Percentiles rank a stretch among this genome's conserved stretches.
phyloP scores from a whole-genome alignment of 495 filamentous ascomycete species.

The Annulohypoxylon moriforme region DNA sequence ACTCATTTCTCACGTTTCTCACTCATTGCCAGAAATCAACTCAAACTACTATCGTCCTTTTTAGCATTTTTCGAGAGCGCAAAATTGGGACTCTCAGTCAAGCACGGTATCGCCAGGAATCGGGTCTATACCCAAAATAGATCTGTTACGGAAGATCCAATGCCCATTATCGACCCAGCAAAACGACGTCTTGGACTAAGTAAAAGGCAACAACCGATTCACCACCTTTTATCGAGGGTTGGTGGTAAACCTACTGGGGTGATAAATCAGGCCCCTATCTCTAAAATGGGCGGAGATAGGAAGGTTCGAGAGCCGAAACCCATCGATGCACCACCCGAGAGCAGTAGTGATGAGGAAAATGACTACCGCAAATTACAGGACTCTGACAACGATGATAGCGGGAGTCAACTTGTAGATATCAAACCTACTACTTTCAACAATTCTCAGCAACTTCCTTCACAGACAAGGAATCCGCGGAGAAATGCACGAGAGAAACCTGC shows the following conservation, averaged over 20 bases:
- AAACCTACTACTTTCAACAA: conserved; percentile 34
- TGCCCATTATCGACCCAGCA: conserved; percentile 19
- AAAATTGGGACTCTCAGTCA: background rate
- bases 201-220: conserved; percentile 1
- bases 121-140: background rate
- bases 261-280: background rate
- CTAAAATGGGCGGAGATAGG: conserved; percentile 1
- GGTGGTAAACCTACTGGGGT: background rate
- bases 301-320: conserved; percentile 33
- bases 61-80: background rate
- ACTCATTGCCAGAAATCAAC: conserved; percentile 1
- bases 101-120: background rate
- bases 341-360: conserved; percentile 46
- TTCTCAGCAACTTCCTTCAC: background rate
- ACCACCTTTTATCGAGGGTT: conserved; percentile 23
- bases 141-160: background rate
- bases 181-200: conserved; percentile 30
- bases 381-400: conserved; percentile 34
- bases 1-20: background rate
- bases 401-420: conserved; percentile 33
- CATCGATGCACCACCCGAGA: conserved; percentile 40
- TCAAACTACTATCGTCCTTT: background rate
- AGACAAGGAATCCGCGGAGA: conserved; percentile 14
- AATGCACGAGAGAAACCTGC: background rate
- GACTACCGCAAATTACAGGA: conserved; percentile 25